Evolutionary conservation across 306 rosid genomes (phyloP).

Genomic region (Rosa multiflora): DNA sequence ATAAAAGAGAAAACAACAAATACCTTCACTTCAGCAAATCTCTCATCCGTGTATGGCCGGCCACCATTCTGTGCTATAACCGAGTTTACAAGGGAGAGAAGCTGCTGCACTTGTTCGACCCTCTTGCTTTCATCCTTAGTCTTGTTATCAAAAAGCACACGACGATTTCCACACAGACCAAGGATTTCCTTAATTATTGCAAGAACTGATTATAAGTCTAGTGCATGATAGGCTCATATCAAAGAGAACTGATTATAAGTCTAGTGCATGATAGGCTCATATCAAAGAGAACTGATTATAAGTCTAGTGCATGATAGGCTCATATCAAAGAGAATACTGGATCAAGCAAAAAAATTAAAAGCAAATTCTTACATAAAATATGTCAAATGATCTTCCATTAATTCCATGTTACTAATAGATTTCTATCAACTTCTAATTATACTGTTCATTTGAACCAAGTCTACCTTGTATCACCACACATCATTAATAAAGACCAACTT

Average conservation of each 20-base stretch:
- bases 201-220: conserved; percentile 16
- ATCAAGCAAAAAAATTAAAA: not conserved
- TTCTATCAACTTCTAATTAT: not conserved
- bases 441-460: not conserved
- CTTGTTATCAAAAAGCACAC: conserved; percentile 84
- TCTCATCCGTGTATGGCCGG: conserved; percentile 65
- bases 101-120: conserved; percentile 58
- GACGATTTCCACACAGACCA: conserved; percentile 53
- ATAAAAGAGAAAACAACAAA: not conserved
- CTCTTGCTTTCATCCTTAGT: conserved; percentile 62
- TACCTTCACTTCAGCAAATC: conserved; percentile 74
- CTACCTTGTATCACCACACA: too few species aligned
- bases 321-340: not conserved
- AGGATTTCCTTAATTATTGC: conserved; percentile 56
- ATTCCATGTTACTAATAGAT: not conserved
- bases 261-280: not conserved
- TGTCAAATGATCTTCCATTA: not conserved
- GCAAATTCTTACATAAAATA: not conserved
- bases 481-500: not conserved
- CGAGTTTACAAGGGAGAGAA: conserved; percentile 53
- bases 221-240: not conserved
- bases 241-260: conserved; percentile 13
- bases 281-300: not conserved
- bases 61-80: conserved; percentile 59
- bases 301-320: not conserved